phyloP scores from a whole-genome alignment of 2,329 filamentous ascomycete species.

The Aureobasidium vineae region DNA sequence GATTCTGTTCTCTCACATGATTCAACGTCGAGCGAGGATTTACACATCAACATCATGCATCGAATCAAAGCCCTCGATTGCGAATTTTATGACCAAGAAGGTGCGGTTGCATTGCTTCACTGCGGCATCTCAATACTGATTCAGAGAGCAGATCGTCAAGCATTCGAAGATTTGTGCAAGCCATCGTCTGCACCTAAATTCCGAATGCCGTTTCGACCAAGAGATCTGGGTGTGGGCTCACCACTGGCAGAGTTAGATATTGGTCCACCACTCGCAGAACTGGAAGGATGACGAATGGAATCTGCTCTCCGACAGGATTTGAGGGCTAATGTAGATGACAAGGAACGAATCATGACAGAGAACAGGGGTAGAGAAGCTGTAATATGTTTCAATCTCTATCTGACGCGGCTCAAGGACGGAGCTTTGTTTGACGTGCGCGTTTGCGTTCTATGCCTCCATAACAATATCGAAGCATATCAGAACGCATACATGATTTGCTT shows the following conservation, averaged over 20 bases:
- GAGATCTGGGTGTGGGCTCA: neutral
- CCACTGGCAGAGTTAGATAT: neutral
- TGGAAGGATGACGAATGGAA: neutral
- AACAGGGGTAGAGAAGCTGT: neutral
- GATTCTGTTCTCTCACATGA: neutral
- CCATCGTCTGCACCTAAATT: neutral
- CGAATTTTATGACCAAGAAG: conserved; percentile 8
- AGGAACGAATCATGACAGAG: neutral
- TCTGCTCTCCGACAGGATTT: neutral
- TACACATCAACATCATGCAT: neutral
- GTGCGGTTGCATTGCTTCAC: neutral
- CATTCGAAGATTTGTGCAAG: conserved; percentile 3
- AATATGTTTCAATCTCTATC: neutral
- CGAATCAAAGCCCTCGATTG: conserved; percentile 12
- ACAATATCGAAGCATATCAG: too few species aligned
- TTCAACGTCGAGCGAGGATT: neutral
- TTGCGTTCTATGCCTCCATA: too few species aligned
- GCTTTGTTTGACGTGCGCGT: too few species aligned
- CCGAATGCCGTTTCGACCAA: neutral
- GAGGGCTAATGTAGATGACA: neutral
- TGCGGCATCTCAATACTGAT: neutral
- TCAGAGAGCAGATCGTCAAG: neutral
- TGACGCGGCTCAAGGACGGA: neutral
- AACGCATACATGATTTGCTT: too few species aligned
- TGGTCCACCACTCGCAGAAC: neutral